Conservation (phyloP, 257 asterid genomes). For the Leonotis leonurus region DNA sequence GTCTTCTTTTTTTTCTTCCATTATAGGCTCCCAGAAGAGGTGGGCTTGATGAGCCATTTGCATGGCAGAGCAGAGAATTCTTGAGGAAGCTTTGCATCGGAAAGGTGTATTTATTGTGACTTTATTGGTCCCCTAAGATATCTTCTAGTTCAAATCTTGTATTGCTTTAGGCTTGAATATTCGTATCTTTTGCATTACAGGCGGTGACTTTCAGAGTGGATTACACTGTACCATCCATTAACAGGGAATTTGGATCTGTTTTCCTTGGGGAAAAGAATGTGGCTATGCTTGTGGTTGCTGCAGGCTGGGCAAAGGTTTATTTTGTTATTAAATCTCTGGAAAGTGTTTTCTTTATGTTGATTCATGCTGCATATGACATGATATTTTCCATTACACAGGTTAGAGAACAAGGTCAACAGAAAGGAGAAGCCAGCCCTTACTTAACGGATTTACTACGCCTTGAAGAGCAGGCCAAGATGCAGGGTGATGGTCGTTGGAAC, state of each 20-base stretch:
- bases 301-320: constrained; percentile 96
- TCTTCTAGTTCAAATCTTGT: not conserved
- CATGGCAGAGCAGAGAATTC: constrained; percentile 92
- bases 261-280: constrained; percentile 74
- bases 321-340: not conserved
- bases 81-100: constrained; percentile 88
- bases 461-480: constrained; percentile 84
- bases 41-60: constrained; percentile 86
- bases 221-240: constrained; percentile 76
- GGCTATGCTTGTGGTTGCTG: constrained; percentile 67
- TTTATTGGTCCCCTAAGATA: not conserved
- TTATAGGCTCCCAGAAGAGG: constrained; percentile 80
- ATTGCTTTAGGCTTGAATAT: not conserved
- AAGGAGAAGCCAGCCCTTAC: constrained; percentile 84
- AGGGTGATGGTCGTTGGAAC: constrained; percentile 94
- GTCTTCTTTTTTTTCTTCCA: constrained; percentile 6
- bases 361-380: not conserved
- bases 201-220: constrained; percentile 90
- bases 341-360: not conserved
- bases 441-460: constrained; percentile 59
- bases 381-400: constrained; percentile 39
- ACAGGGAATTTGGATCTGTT: constrained; percentile 90
- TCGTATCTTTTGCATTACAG: constrained; percentile 27
- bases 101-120: constrained; percentile 43
- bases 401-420: constrained; percentile 86